A percentile compares a stretch with the other conserved stretches of the same genome.
These are phyloP conservation scores for Penicillium freii DNA, from an alignment of 2,329 filamentous ascomycete genomes.

Conservation along the genomic window DNA sequence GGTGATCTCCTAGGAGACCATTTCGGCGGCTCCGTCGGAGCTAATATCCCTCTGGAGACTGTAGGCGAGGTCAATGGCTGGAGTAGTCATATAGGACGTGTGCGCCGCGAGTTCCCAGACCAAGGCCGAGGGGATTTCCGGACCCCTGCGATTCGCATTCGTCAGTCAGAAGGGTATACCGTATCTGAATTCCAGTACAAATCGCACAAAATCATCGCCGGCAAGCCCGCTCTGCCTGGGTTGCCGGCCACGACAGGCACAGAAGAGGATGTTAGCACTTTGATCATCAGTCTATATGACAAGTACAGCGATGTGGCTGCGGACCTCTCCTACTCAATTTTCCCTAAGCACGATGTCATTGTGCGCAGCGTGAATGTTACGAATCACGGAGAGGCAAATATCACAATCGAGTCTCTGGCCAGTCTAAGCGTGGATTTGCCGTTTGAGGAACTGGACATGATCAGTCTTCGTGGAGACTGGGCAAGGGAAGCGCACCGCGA, in stretches of 20 bases:
- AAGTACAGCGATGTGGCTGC: constrained; percentile 58
- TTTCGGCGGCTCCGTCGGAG: constrained; percentile 57
- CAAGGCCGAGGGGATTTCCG: constrained; percentile 63
- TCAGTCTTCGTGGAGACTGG: constrained; percentile 64
- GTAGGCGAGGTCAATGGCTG: constrained; percentile 50
- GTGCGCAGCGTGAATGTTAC: constrained; percentile 61
- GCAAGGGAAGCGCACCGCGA: constrained; percentile 57
- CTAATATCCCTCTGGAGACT: constrained; percentile 49
- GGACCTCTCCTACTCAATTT: constrained; percentile 62
- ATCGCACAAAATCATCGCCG: constrained; percentile 54
- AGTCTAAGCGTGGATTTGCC: constrained; percentile 64
- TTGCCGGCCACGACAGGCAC: constrained; percentile 60
- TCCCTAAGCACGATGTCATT: constrained; percentile 61
- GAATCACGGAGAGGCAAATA: constrained; percentile 55
- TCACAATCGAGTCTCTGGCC: constrained; percentile 57
- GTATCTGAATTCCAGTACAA: constrained; percentile 59
- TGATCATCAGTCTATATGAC: constrained; percentile 59
- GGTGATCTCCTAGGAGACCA: constrained; percentile 61
- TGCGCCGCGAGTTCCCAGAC: constrained; percentile 63
- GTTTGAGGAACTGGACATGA: constrained; percentile 60
- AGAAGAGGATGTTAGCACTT: constrained; percentile 57
- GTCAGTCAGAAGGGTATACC: constrained; percentile 58
- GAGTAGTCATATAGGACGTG: constrained; percentile 51
- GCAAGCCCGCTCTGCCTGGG: constrained; percentile 57
- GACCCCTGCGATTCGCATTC: constrained; percentile 60